A percentile compares a stretch with the other conserved stretches of the same genome.
phyloP scores from a whole-genome alignment of 1,284 basidiomycete genomes.

The Tremellales sp. region DNA sequence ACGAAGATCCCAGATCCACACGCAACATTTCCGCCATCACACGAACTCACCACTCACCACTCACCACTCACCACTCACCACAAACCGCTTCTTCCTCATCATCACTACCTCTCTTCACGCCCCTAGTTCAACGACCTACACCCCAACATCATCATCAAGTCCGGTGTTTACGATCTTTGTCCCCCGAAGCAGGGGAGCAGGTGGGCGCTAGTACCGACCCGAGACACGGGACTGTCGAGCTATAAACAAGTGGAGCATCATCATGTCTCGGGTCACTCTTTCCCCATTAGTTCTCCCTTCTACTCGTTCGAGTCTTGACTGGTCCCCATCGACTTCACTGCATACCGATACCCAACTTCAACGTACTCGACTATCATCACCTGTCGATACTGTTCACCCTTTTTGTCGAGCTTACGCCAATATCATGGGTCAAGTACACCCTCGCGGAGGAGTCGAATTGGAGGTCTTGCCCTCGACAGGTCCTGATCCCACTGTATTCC shows the following conservation, averaged over 20 bases:
- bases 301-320: background rate
- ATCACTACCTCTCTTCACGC: background rate
- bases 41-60: too few species aligned
- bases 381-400: background rate
- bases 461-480: background rate
- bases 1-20: too few species aligned
- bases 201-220: background rate
- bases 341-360: background rate
- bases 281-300: background rate
- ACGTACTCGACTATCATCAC: background rate
- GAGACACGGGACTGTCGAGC: too few species aligned
- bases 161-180: background rate
- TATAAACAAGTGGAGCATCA: background rate
- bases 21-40: too few species aligned
- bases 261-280: background rate
- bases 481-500: background rate
- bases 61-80: background rate
- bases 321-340: background rate
- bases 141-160: background rate
- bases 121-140: background rate
- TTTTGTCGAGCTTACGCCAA: background rate
- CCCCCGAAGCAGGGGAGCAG: background rate
- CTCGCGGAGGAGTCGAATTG: background rate
- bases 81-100: background rate
- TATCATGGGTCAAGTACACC: background rate